These are phyloP conservation scores for Coniella vitis DNA, from an alignment of 2,329 filamentous ascomycete species.

Conservation along the genomic window DNA sequence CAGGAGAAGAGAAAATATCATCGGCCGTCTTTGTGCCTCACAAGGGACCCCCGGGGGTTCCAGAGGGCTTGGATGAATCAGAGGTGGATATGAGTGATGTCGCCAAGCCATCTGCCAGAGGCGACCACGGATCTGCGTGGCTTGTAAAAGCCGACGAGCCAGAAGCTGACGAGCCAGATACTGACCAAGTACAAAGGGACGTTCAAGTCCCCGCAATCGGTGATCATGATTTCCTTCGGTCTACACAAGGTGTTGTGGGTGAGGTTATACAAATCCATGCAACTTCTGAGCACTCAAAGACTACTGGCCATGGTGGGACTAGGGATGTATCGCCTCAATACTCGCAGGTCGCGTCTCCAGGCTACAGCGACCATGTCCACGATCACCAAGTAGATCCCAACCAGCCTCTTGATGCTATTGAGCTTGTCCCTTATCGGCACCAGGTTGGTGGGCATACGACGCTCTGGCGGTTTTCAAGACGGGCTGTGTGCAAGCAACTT, in stretches of 20 bases:
- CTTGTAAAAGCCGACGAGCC: conserved; percentile 52
- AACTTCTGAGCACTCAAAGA: neutral
- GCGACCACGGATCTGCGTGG: conserved; percentile 33
- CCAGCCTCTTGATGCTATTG: conserved; percentile 78
- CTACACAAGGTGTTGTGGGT: conserved; percentile 7
- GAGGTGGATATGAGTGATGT: conserved; percentile 18
- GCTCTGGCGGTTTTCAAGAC: conserved; percentile 88
- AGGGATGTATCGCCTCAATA: conserved; percentile 25
- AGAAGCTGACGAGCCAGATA: conserved; percentile 27
- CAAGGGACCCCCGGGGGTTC: conserved; percentile 45
- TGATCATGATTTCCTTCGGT: neutral
- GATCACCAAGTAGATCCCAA: conserved; percentile 45
- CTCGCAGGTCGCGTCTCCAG: conserved; percentile 33
- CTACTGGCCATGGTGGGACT: conserved; percentile 26
- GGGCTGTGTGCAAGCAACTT: conserved; percentile 95
- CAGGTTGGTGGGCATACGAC: conserved; percentile 97
- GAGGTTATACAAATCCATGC: conserved; percentile 2
- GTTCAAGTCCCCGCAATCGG: conserved; percentile 18
- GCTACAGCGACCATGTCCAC: conserved; percentile 43
- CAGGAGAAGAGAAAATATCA: conserved; percentile 79
- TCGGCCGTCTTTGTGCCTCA: conserved; percentile 78
- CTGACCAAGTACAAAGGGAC: conserved; percentile 27
- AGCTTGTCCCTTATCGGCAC: conserved; percentile 93
- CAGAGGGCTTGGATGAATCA: conserved; percentile 20
- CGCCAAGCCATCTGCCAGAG: conserved; percentile 13